Conservation (phyloP, 192 early-diverging fungal species). For the Coemansia sp. region DNA sequence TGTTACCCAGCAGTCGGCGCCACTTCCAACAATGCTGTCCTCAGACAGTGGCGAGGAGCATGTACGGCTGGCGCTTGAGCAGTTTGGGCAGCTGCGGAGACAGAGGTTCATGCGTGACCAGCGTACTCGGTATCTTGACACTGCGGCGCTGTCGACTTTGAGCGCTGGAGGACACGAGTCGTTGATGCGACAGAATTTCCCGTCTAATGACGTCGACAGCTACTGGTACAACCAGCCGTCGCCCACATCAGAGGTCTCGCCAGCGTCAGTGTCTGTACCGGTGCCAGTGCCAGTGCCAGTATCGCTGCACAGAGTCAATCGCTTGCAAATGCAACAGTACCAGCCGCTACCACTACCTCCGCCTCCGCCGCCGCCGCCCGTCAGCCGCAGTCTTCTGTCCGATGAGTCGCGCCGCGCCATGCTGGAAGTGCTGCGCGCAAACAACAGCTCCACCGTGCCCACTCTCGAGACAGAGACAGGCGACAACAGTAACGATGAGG, state of each 20-base stretch:
- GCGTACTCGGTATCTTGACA: constrained; percentile 10
- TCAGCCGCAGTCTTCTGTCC: neutral
- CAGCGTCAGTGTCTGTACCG: neutral
- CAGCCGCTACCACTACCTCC: neutral
- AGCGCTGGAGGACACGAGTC: neutral
- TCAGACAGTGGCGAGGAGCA: constrained; percentile 8
- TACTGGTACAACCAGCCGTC: constrained; percentile 57
- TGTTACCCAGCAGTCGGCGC: neutral
- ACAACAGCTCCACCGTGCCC: neutral
- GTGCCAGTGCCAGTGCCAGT: neutral
- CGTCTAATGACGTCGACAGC: constrained; percentile 55
- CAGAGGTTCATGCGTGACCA: constrained; percentile 40
- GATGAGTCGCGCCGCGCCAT: constrained; percentile 37
- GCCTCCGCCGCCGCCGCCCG: neutral
- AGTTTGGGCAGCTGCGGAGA: constrained; percentile 26
- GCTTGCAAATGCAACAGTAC: neutral
- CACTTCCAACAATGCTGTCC: neutral
- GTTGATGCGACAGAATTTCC: constrained; percentile 21
- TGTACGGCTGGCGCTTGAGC: constrained; percentile 24
- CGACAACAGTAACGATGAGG: constrained; percentile 8
- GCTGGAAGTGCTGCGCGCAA: constrained; percentile 33
- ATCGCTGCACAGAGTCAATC: neutral
- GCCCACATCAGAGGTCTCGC: neutral
- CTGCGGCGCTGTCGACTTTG: neutral
- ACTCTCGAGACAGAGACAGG: constrained; percentile 2